phyloP scores from a whole-genome alignment of 1,284 basidiomycete species.

The Ganoderma sinense region DNA sequence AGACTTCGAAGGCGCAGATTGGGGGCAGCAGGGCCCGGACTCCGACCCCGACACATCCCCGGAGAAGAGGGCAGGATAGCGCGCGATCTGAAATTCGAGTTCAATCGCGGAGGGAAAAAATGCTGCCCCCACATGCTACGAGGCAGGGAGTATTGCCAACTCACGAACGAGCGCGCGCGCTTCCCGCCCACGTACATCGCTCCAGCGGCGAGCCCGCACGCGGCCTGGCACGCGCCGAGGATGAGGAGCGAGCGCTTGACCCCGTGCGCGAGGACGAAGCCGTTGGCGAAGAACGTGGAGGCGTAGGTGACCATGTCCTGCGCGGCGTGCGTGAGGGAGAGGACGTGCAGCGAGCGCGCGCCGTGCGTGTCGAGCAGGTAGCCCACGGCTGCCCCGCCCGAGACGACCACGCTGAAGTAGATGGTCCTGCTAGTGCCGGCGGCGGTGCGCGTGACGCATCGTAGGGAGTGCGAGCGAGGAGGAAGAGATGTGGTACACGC shows the following conservation, averaged over 20 bases:
- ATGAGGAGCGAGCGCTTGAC: conserved; percentile 49
- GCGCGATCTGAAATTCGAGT: no score
- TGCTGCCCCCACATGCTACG: no score
- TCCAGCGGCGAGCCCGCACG: conserved; percentile 47
- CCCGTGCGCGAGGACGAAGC: conserved; percentile 46
- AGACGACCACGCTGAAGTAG: conserved; percentile 50
- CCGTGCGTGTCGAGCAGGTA: conserved; percentile 54
- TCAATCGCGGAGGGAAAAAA: no score
- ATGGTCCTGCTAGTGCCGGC: no score
- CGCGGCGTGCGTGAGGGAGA: conserved; percentile 51
- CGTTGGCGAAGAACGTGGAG: conserved; percentile 54
- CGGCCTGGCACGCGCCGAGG: conserved; percentile 47
- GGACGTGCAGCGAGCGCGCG: conserved; percentile 48
- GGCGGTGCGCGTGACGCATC: no score
- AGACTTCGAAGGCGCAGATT: no score
- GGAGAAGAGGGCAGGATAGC: no score
- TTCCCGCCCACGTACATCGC: conserved; percentile 53
- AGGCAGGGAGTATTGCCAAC: conserved; percentile 27
- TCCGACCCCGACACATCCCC: no score
- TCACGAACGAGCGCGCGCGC: conserved; percentile 48
- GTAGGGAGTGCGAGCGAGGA: no score
- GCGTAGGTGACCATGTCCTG: conserved; percentile 54
- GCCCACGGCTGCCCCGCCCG: conserved; percentile 48
- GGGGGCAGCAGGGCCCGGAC: no score
- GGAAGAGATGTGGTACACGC: no score